Conservation (phyloP, 177 flowering plant genomes). For the Vitis hybrid region DNA sequence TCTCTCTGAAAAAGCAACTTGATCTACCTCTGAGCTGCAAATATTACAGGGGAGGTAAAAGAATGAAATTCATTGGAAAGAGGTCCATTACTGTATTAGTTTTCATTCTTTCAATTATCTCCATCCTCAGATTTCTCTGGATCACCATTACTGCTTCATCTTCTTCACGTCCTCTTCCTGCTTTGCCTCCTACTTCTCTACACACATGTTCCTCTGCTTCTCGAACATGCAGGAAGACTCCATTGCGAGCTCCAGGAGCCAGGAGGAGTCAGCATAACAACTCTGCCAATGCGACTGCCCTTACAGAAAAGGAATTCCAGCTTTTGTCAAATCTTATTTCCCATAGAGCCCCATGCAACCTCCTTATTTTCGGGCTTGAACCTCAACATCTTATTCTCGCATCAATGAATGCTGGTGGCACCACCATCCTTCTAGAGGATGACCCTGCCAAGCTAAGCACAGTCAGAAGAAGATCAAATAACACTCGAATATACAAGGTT, state of each 20-base stretch:
- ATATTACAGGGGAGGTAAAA: constrained; percentile 15
- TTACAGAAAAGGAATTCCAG: constrained; percentile 56
- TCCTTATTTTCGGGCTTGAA: constrained; percentile 75
- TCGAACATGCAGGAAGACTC: constrained; percentile 13
- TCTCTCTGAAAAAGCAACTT: constrained; percentile 16
- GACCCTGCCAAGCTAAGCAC: constrained; percentile 34
- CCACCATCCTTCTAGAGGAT: constrained; percentile 71
- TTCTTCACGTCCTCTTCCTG: constrained; percentile 27
- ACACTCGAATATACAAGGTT: constrained; percentile 43
- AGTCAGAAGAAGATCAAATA: constrained; percentile 21
- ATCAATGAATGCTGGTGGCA: constrained; percentile 56
- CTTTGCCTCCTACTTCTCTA: constrained; percentile 9
- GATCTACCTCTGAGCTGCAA: constrained; percentile 12
- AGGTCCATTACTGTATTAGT: constrained; percentile 52
- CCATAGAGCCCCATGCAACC: constrained; percentile 65
- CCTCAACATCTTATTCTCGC: constrained; percentile 48
- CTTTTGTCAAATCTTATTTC: constrained; percentile 48
- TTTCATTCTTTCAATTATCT: constrained; percentile 44
- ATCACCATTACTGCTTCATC: constrained; percentile 38
- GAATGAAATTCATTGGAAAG: constrained; percentile 37
- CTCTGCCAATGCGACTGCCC: constrained; percentile 14
- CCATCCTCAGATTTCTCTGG: constrained; percentile 55
- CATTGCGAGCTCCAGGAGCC: constrained; percentile 2
- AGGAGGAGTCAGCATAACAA: constrained; percentile 5
- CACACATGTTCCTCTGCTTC: constrained; percentile 21